Conservation (phyloP, 73 alveolate genomes). For the Uronychia binucleata region DNA sequence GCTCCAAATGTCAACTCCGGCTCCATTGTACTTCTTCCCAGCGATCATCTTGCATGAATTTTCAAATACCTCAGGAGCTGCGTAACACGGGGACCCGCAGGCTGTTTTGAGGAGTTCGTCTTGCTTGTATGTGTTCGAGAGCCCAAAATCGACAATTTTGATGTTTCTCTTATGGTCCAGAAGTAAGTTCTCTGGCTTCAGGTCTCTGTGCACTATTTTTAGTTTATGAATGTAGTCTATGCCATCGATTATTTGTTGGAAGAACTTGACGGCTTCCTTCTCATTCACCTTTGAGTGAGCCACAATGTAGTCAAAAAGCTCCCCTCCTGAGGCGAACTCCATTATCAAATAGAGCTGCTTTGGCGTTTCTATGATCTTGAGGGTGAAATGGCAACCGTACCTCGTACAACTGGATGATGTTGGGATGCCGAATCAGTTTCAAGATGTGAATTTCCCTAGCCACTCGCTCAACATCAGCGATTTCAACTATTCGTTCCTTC, state of each 20-base stretch:
- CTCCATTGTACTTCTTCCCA: constrained; percentile 86
- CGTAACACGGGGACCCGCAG: constrained; percentile 96
- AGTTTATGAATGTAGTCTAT: constrained; percentile 89
- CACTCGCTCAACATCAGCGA: constrained; percentile 69
- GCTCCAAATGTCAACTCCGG: constrained; percentile 90
- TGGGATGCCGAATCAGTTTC: constrained; percentile 81
- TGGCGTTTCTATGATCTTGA: constrained; percentile 75
- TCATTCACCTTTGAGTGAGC: constrained; percentile 81
- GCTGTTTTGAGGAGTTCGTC: constrained; percentile 85
- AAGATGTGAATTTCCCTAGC: constrained; percentile 82
- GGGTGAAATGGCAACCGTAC: constrained; percentile 14
- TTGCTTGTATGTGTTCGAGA: constrained; percentile 74
- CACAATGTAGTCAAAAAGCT: constrained; percentile 88
- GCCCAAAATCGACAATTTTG: constrained; percentile 95
- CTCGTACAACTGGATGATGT: constrained; percentile 81
- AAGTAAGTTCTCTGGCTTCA: constrained; percentile 78
- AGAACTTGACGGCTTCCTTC: constrained; percentile 93
- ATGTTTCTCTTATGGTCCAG: constrained; percentile 77
- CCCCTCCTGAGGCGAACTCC: constrained; percentile 94
- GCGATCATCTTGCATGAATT: constrained; percentile 68
- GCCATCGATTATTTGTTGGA: constrained; percentile 88
- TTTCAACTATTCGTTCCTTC: constrained; percentile 65
- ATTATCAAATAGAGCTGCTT: constrained; percentile 78
- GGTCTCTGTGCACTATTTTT: constrained; percentile 89
- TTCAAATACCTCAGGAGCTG: constrained; percentile 85